phyloP scores from a whole-genome alignment of 2,329 filamentous ascomycete genomes.

The Colletotrichum caudatum region DNA sequence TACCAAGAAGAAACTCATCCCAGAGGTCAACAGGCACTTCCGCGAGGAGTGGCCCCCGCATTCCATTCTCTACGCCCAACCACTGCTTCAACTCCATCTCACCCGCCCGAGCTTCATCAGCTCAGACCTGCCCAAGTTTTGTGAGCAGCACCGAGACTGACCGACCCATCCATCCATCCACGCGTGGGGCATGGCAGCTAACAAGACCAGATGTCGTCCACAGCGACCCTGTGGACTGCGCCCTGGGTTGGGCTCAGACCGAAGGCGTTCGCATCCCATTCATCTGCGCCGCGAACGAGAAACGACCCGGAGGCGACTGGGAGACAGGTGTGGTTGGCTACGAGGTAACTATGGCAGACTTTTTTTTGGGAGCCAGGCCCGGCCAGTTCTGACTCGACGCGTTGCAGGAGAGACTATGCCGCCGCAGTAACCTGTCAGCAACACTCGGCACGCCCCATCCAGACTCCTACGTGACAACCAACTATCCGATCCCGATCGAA shows the following conservation, averaged over 20 bases:
- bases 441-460: conserved; percentile 73
- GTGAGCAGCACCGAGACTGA: conserved; percentile 9
- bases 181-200: not conserved
- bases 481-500: conserved; percentile 79
- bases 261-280: conserved; percentile 66
- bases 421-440: conserved; percentile 79
- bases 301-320: conserved; percentile 83
- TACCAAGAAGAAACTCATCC: conserved; percentile 78
- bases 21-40: conserved; percentile 70
- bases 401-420: conserved; percentile 75
- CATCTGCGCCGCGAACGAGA: conserved; percentile 81
- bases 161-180: too few species aligned
- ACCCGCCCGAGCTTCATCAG: conserved; percentile 47
- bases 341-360: conserved; percentile 46
- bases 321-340: conserved; percentile 68
- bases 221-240: conserved; percentile 26
- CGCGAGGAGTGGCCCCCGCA: conserved; percentile 65
- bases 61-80: conserved; percentile 69
- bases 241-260: conserved; percentile 35
- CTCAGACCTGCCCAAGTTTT: conserved; percentile 39
- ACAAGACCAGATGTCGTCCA: conserved; percentile 44
- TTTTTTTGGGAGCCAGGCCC: not conserved
- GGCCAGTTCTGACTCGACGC: conserved; percentile 8
- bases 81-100: conserved; percentile 60
- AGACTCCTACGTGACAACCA: conserved; percentile 57